phyloP scores from a whole-genome alignment of 208 protist genomes.

The Leishmania martiniquensis region DNA sequence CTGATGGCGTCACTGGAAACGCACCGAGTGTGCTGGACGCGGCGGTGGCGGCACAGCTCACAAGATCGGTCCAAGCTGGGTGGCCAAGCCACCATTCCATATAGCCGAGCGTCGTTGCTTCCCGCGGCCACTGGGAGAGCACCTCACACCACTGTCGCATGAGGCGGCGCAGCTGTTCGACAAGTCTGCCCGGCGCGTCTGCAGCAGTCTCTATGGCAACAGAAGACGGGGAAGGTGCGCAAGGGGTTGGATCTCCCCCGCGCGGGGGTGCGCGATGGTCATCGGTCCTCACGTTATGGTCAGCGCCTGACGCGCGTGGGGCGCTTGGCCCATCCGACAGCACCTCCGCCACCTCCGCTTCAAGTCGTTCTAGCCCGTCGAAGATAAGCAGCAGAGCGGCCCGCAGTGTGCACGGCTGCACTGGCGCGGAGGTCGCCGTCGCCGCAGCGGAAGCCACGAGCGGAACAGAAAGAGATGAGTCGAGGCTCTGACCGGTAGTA shows the following conservation, averaged over 20 bases:
- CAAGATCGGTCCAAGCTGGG: slow-evolving; percentile 6
- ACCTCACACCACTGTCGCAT: slow-evolving; percentile 28
- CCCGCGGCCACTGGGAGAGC: slow-evolving; percentile 41
- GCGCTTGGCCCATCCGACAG: neutral
- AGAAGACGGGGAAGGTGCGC: neutral
- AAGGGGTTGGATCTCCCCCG: neutral
- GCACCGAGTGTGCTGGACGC: neutral
- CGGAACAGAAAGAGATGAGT: neutral
- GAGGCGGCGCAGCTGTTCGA: slow-evolving; percentile 6
- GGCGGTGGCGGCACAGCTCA: neutral
- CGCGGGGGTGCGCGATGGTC: neutral
- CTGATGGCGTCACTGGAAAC: neutral
- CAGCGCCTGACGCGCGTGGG: too few species aligned
- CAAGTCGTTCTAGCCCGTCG: slow-evolving; percentile 20
- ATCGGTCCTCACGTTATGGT: neutral
- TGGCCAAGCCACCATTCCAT: slow-evolving; percentile 68
- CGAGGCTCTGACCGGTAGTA: neutral
- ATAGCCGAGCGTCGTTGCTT: slow-evolving; percentile 41
- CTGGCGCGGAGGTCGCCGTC: neutral
- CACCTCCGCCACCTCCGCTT: neutral
- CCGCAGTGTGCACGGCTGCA: slow-evolving; percentile 7
- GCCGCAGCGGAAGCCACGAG: neutral
- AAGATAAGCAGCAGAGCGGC: slow-evolving; percentile 24
- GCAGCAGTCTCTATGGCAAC: neutral
- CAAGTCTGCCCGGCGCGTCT: neutral